Conservation (phyloP, 306 rosid genomes). For the Malus sieversii region DNA sequence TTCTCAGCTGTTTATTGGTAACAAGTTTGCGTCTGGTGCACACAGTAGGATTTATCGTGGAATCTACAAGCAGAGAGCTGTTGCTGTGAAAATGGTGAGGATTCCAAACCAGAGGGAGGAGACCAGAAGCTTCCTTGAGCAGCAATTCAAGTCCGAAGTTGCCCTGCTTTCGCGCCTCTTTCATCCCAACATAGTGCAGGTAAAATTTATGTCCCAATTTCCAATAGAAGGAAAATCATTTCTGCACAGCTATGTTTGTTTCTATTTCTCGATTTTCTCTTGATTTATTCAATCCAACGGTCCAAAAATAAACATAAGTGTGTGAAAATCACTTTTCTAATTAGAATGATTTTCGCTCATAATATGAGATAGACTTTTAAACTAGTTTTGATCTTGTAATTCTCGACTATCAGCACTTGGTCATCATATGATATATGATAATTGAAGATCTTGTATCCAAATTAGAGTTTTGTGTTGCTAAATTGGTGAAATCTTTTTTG, state of each 20-base stretch:
- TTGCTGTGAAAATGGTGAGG: constrained; percentile 96
- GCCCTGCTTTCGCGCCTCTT: constrained; percentile 88
- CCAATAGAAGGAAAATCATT: not conserved
- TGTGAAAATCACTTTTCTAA: not conserved
- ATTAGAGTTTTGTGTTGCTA: not conserved
- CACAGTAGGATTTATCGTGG: constrained; percentile 93
- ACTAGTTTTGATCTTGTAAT: not conserved
- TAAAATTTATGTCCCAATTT: constrained; percentile 4
- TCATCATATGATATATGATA: not conserved
- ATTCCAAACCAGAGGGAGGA: constrained; percentile 75
- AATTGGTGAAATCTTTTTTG: not conserved
- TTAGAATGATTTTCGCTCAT: not conserved
- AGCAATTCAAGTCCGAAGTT: constrained; percentile 89
- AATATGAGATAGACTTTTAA: not conserved
- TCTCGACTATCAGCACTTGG: not conserved
- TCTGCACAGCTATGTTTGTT: not conserved
- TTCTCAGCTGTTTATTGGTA: constrained; percentile 88
- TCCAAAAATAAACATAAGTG: not conserved
- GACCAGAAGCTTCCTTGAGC: constrained; percentile 62
- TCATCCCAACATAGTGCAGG: constrained; percentile 97
- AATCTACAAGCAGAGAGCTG: constrained; percentile 94
- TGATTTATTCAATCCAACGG: not conserved
- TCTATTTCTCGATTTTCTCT: not conserved
- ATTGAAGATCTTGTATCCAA: not conserved
- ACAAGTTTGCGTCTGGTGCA: constrained; percentile 94